A percentile compares a stretch with the other conserved stretches of the same genome.
phyloP scores from a whole-genome alignment of 2,329 filamentous ascomycete species.

The Lasiodiplodia hormozganensis region DNA sequence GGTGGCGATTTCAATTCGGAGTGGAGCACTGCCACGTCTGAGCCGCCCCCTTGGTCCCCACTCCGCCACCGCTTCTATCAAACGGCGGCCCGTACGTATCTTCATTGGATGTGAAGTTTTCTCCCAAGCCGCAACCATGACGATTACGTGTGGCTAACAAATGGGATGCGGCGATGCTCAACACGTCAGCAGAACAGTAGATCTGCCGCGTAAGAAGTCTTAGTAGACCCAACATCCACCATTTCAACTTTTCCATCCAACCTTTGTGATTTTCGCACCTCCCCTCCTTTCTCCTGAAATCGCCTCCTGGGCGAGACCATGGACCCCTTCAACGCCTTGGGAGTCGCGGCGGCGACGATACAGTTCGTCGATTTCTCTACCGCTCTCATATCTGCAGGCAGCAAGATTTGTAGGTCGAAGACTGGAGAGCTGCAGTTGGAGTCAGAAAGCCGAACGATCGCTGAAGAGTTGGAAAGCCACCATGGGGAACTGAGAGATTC shows the following conservation, averaged over 20 bases:
- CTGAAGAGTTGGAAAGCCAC: neutral
- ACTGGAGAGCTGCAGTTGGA: conserved; percentile 7
- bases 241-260: neutral
- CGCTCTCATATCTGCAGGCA: neutral
- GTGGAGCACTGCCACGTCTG: conserved; percentile 24
- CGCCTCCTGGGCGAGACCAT: neutral
- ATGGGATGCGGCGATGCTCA: neutral
- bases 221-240: neutral
- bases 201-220: conserved; percentile 1
- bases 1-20: neutral
- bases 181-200: conserved; percentile 4
- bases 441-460: neutral
- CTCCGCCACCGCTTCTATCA: neutral
- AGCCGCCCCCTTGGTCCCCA: conserved; percentile 19
- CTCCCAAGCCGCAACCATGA: neutral
- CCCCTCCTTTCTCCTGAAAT: neutral
- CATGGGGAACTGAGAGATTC: neutral
- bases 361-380: conserved; percentile 17
- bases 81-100: neutral
- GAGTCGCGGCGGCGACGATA: conserved; percentile 11
- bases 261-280: no score
- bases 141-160: neutral
- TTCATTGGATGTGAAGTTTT: neutral
- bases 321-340: conserved; percentile 1
- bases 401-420: neutral